Evolutionary conservation across 1,139 yeast species (phyloP).

Genomic region (Saccharomycopsis phalli): DNA sequence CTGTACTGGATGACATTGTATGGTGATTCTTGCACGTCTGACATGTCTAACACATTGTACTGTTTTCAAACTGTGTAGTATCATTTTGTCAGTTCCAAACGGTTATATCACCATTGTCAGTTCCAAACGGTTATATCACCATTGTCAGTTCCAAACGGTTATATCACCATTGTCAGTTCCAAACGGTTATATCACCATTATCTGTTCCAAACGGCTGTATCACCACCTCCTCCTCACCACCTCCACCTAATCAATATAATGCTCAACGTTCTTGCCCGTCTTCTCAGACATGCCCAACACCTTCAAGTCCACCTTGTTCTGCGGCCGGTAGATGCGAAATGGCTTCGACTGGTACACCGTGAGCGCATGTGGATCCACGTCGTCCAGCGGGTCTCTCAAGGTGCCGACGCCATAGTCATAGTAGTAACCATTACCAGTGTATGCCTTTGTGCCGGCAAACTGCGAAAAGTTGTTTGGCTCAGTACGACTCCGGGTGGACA

Average conservation of each 20-base stretch:
- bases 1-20: too few species aligned
- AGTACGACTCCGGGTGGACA: neutral
- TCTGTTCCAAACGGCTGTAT: too few species aligned
- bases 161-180: too few species aligned
- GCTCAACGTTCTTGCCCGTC: constrained; percentile 16
- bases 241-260: constrained; percentile 17
- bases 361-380: constrained; percentile 7
- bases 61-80: too few species aligned
- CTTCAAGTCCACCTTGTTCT: constrained; percentile 20
- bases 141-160: too few species aligned
- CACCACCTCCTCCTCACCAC: too few species aligned
- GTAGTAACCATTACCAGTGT: constrained; percentile 1
- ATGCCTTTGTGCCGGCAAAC: neutral
- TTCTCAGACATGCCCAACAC: constrained; percentile 18
- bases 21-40: too few species aligned
- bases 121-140: too few species aligned
- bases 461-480: constrained; percentile 1
- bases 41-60: too few species aligned
- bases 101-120: too few species aligned
- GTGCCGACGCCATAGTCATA: constrained; percentile 16
- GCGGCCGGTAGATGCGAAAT: constrained; percentile 18
- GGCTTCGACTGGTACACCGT: constrained; percentile 18
- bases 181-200: too few species aligned
- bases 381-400: constrained; percentile 5
- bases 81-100: too few species aligned